These are phyloP conservation scores for Quercus cerris DNA, from an alignment of 306 rosid species.

Conservation along the genomic window DNA sequence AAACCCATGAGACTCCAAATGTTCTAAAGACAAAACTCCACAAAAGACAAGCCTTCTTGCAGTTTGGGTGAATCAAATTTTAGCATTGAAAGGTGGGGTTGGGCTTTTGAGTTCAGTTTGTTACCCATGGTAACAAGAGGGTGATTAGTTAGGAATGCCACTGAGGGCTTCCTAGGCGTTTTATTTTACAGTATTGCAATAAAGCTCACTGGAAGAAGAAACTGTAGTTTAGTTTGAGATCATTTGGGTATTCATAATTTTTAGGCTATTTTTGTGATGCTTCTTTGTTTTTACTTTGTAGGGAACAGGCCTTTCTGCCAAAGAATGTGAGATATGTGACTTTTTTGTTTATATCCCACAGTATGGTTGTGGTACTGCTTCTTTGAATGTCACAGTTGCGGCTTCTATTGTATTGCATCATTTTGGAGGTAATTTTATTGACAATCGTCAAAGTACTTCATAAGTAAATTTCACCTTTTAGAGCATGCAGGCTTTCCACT, in stretches of 20 bases:
- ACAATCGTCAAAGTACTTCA: neutral
- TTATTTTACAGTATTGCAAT: neutral
- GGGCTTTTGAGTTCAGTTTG: neutral
- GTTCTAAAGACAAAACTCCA: no score
- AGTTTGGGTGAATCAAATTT: neutral
- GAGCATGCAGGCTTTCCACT: neutral
- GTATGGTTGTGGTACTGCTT: conserved; percentile 88
- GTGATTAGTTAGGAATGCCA: neutral
- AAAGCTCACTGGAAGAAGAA: conserved; percentile 1
- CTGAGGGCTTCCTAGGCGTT: neutral
- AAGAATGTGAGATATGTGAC: conserved; percentile 84
- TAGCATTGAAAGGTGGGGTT: no score
- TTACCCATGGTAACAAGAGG: neutral
- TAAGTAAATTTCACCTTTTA: neutral
- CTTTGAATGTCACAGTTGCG: conserved; percentile 88
- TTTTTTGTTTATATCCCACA: conserved; percentile 94
- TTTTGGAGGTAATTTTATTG: conserved; percentile 64
- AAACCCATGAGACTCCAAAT: no score
- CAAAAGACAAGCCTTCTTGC: no score
- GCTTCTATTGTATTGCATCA: conserved; percentile 93
- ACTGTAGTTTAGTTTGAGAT: neutral
- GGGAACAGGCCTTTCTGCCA: conserved; percentile 89
- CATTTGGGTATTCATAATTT: neutral
- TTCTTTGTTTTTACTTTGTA: conserved; percentile 14
- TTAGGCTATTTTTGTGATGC: neutral